Conservation (phyloP, 2,329 filamentous ascomycete species). For the Fragosphaeria purpurea region DNA sequence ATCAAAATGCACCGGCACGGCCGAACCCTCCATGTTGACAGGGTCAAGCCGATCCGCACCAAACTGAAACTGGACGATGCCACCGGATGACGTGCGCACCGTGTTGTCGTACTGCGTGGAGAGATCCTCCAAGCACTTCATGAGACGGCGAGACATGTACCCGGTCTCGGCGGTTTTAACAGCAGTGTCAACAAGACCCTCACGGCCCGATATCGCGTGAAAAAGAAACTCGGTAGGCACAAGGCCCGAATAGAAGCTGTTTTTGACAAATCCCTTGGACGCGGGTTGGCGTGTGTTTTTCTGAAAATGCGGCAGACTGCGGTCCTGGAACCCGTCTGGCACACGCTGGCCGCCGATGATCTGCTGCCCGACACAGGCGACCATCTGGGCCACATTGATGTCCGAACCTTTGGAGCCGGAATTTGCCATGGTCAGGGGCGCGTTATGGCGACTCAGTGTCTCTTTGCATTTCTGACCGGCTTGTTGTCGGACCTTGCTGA, state of each 20-base stretch:
- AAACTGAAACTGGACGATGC: constrained; percentile 93
- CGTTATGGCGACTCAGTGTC: constrained; percentile 82
- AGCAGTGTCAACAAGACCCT: constrained; percentile 96
- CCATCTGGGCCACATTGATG: constrained; percentile 99
- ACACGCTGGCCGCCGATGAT: constrained; percentile 94
- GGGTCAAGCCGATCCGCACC: constrained; percentile 93
- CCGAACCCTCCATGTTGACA: constrained; percentile 93
- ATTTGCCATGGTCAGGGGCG: constrained; percentile 91
- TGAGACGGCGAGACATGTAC: constrained; percentile 95
- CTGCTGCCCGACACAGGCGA: constrained; percentile 92
- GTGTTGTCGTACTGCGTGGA: constrained; percentile 92
- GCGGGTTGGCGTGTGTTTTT: constrained; percentile 88
- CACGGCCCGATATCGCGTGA: constrained; percentile 95
- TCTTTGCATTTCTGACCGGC: constrained; percentile 87
- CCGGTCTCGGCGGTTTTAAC: constrained; percentile 98
- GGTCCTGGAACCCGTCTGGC: constrained; percentile 89
- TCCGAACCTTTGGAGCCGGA: constrained; percentile 94
- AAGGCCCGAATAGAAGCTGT: constrained; percentile 93
- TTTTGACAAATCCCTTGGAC: constrained; percentile 91
- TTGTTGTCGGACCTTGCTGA: constrained; percentile 83
- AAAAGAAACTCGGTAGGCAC: constrained; percentile 91
- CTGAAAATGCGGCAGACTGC: constrained; percentile 87
- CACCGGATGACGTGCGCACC: constrained; percentile 78
- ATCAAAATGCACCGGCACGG: constrained; percentile 83
- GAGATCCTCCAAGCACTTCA: constrained; percentile 95